phyloP scores from a whole-genome alignment of 164 flowering plant species.

The Sextonia rubra region DNA sequence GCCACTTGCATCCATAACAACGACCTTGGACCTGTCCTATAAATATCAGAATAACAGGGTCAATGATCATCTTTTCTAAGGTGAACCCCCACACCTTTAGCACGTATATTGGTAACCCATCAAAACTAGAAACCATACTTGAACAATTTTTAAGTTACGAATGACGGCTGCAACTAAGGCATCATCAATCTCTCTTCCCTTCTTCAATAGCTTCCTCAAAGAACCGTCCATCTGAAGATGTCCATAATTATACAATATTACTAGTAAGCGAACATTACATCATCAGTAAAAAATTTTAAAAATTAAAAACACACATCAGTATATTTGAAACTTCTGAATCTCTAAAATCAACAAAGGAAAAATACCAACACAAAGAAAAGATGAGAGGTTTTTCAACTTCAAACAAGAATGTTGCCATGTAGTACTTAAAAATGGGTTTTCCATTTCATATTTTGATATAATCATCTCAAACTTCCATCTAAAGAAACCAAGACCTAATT shows the following conservation, averaged over 20 bases:
- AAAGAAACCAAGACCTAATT: no score
- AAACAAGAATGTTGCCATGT: not conserved
- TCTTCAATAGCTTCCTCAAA: constrained; percentile 49
- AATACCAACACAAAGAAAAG: not conserved
- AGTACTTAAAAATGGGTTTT: not conserved
- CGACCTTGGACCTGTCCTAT: constrained; percentile 88
- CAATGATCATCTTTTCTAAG: constrained; percentile 17
- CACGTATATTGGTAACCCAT: not conserved
- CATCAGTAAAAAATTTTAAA: not conserved
- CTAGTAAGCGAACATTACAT: not conserved
- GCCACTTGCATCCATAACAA: constrained; percentile 92
- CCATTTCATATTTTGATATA: not conserved
- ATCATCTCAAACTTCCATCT: no score
- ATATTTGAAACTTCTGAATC: not conserved
- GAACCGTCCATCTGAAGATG: constrained; percentile 57
- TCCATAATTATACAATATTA: not conserved
- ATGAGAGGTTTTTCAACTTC: not conserved
- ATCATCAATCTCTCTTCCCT: constrained; percentile 68
- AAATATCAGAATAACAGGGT: constrained; percentile 25
- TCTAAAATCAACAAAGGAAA: not conserved
- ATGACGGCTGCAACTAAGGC: constrained; percentile 62
- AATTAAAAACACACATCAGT: not conserved
- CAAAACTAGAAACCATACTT: constrained; percentile 38
- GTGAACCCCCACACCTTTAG: constrained; percentile 1
- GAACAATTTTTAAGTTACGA: constrained; percentile 69